A percentile compares a stretch with the other conserved stretches of the same genome.
phyloP scores from a whole-genome alignment of 2,329 filamentous ascomycete genomes.

The Zopfia rhizophila region DNA sequence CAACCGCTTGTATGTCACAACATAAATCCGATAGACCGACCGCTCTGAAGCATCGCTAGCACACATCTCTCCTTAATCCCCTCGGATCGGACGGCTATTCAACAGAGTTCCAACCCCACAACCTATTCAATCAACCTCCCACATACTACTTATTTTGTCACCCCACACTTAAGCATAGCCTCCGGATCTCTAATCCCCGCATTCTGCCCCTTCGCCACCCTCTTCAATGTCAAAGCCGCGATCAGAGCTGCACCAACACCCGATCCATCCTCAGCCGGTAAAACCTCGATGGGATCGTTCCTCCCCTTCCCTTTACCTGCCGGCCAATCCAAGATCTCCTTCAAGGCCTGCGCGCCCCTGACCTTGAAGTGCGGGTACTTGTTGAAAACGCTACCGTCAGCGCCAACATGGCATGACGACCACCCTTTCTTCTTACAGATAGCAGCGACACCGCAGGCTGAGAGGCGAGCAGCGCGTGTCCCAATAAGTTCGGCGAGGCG shows the following conservation, averaged over 20 bases:
- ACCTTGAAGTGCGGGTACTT: constrained; percentile 99
- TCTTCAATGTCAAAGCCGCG: constrained; percentile 75
- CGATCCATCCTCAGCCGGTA: constrained; percentile 92
- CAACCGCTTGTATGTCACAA: too few relatives aligned
- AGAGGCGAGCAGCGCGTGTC: constrained; percentile 90
- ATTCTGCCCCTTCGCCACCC: constrained; percentile 68
- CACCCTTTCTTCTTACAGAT: constrained; percentile 98
- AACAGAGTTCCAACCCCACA: too few relatives aligned
- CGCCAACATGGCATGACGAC: constrained; percentile 89
- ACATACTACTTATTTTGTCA: too few relatives aligned
- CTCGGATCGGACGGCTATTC: too few relatives aligned
- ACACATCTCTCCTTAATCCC: too few relatives aligned
- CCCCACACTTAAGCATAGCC: constrained; percentile 55
- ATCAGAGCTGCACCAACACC: constrained; percentile 98
- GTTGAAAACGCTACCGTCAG: constrained; percentile 97
- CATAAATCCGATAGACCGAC: too few relatives aligned
- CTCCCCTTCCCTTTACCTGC: constrained; percentile 75
- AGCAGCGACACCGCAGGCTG: constrained; percentile 92
- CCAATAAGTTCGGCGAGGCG: constrained; percentile 93
- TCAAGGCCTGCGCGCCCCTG: constrained; percentile 86
- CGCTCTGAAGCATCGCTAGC: too few relatives aligned
- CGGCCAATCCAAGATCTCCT: constrained; percentile 96
- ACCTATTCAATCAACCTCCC: too few relatives aligned
- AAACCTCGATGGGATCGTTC: constrained; percentile 79
- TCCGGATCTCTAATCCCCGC: constrained; percentile 66